These are phyloP conservation scores for Amauroascus verrucosus DNA, from an alignment of 2,329 filamentous ascomycete species.

Conservation along the genomic window DNA sequence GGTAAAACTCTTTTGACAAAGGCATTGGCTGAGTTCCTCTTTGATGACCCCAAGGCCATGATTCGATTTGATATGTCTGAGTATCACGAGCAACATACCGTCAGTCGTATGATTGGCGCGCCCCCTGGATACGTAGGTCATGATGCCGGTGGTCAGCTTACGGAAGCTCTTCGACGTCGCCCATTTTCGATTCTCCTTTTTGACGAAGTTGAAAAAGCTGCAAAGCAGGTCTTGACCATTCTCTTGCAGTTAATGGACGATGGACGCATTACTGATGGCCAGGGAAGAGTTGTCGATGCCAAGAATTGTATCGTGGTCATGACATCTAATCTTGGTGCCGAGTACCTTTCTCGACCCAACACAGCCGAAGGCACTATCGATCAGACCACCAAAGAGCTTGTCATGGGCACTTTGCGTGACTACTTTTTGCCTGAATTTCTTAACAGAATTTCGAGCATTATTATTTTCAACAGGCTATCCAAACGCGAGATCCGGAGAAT, in stretches of 20 bases:
- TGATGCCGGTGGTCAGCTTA: slow-evolving; percentile 89
- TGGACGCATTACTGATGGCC: slow-evolving; percentile 93
- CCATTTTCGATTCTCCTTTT: slow-evolving; percentile 97
- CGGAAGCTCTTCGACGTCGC: slow-evolving; percentile 82
- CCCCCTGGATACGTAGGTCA: slow-evolving; percentile 96
- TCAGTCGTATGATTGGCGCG: slow-evolving; percentile 95
- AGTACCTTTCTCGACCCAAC: slow-evolving; percentile 74
- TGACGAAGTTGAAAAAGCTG: slow-evolving; percentile 96
- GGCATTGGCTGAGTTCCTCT: slow-evolving; percentile 92
- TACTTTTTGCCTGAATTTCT: slow-evolving; percentile 98
- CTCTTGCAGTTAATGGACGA: slow-evolving; percentile 99
- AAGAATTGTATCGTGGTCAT: slow-evolving; percentile 99
- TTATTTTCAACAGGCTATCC: slow-evolving; percentile 97
- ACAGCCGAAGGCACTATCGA: slow-evolving; percentile 77
- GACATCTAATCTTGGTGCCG: slow-evolving; percentile 94
- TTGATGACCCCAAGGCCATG: slow-evolving; percentile 95
- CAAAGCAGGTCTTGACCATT: slow-evolving; percentile 93
- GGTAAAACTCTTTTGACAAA: slow-evolving; percentile 97
- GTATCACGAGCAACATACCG: slow-evolving; percentile 91
- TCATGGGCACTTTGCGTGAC: slow-evolving; percentile 81
- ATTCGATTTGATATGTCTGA: slow-evolving; percentile 99
- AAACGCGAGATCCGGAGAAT: slow-evolving; percentile 86
- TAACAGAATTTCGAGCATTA: slow-evolving; percentile 89
- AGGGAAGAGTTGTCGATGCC: slow-evolving; percentile 87
- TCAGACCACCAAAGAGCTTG: slow-evolving; percentile 70